Evolutionary conservation across 192 early-diverging fungal species (phyloP), one percentile per base, ranked within the genome.

Genomic region (Coemansia reversa): DNA sequence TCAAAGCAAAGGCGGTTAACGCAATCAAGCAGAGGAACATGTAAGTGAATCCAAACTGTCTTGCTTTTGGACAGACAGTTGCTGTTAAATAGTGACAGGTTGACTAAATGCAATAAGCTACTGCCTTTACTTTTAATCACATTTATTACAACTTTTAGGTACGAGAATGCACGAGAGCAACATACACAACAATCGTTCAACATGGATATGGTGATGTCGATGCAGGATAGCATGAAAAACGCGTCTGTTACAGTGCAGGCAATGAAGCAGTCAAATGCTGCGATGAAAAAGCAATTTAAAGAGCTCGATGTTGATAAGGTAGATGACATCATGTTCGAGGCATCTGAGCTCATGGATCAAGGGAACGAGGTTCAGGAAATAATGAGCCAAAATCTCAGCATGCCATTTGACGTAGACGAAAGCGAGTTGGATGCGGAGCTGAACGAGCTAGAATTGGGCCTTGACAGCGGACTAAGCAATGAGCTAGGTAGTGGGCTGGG

Each of bases 321-420:
- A 75, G 93, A 84, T 64, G 72, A 86, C 74, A 85, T 98, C 65
- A 96, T 97, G 86, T 95, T 98, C 65, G 97, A 99, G 70, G 94
- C 98, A 93, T 93, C 95, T 51, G 97, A 99, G 62, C 80, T 98
- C 59, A 72, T 99, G 82, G 97, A 96, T 55, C 92, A 93, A 70
- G 94, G 96, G 9, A 97, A 94, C 78, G 97, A 99, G 66, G 84
- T 99, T 39, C 97, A 99, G 80, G 96, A 99, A 83, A 83, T 92
- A 30, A 81, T 99, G 68, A 93, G 92, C 14, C 76, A 95, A 51
- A 90, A 91, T 20, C 98, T 98, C 83, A 89, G 89, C 19, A 70
- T 97, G 12, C 97, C 97, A 6, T 96, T 97, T 35, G 97, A 94
- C 42, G 79, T 99, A 52, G 94, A 99, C 56, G 97, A 99, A 58